phyloP scores from a whole-genome alignment of 1,139 yeast genomes.

The Torulaspora globosa region DNA sequence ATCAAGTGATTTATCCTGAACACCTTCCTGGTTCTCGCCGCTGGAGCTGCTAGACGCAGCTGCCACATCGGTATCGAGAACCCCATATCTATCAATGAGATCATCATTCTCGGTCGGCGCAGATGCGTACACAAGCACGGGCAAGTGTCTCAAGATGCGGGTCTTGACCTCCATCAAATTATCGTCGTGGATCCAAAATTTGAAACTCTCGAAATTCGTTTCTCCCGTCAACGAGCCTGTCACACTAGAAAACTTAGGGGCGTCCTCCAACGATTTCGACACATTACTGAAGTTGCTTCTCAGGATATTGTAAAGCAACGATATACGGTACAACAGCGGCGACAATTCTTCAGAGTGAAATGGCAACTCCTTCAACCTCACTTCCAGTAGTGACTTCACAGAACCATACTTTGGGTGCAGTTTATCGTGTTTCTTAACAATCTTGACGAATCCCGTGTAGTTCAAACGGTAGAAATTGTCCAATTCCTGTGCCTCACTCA shows the following conservation, averaged over 20 bases:
- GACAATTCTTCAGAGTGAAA: conserved; percentile 94
- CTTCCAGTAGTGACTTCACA: conserved; percentile 83
- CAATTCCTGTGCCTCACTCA: conserved; percentile 75
- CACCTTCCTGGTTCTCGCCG: conserved; percentile 37
- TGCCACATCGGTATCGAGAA: conserved; percentile 39
- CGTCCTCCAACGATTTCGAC: conserved; percentile 32
- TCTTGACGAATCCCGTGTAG: conserved; percentile 90
- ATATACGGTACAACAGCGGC: conserved; percentile 79
- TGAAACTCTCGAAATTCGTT: conserved; percentile 68
- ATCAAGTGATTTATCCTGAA: conserved; percentile 51
- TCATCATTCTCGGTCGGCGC: conserved; percentile 37
- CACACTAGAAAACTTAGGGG: conserved; percentile 33
- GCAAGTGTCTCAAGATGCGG: conserved; percentile 84
- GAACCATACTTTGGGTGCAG: conserved; percentile 73
- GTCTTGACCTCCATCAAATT: conserved; percentile 96
- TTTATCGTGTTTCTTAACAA: conserved; percentile 94
- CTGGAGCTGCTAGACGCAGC: conserved; percentile 32
- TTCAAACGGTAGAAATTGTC: conserved; percentile 88
- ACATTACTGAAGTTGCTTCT: conserved; percentile 40
- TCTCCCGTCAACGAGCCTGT: conserved; percentile 33
- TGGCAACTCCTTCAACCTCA: conserved; percentile 80
- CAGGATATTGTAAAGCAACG: conserved; percentile 73
- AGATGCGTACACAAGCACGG: conserved; percentile 74
- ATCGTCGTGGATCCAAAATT: conserved; percentile 96
- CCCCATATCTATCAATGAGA: conserved; percentile 32